These are phyloP conservation scores for Spathaspora passalidarum DNA, from an alignment of 805 yeast genomes.

Conservation along the genomic window DNA sequence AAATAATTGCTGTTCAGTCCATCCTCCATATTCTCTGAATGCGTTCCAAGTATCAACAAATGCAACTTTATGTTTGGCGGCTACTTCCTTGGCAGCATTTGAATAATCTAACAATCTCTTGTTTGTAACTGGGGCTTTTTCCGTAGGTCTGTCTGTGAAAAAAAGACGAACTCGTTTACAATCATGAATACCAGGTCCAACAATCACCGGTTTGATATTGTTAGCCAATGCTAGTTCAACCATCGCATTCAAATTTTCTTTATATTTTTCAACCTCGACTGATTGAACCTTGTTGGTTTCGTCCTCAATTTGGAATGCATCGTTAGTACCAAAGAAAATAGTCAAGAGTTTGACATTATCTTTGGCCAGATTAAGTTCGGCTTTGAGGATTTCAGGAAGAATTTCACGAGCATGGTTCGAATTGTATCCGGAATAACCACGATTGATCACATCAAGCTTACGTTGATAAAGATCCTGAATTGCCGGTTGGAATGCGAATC, in stretches of 20 bases:
- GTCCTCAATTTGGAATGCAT: constrained; percentile 26
- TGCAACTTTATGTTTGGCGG: constrained; percentile 48
- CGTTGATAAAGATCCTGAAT: constrained; percentile 50
- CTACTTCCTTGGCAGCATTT: constrained; percentile 45
- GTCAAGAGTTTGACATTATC: constrained; percentile 43
- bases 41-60: constrained; percentile 53
- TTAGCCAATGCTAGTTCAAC: constrained; percentile 36
- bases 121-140: constrained; percentile 37
- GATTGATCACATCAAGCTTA: constrained; percentile 60
- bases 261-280: constrained; percentile 51
- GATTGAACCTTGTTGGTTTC: constrained; percentile 24
- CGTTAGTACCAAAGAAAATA: constrained; percentile 82
- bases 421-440: constrained; percentile 81
- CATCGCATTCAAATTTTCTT: constrained; percentile 45
- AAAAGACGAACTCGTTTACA: constrained; percentile 17
- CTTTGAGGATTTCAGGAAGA: constrained; percentile 42
- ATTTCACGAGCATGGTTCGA: constrained; percentile 51
- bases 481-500: constrained; percentile 52
- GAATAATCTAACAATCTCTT: constrained; percentile 47
- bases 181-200: constrained; percentile 64
- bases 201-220: constrained; percentile 51
- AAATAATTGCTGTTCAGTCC: constrained; percentile 38
- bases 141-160: neutral
- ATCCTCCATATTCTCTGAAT: constrained; percentile 32
- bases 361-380: constrained; percentile 24